These are phyloP conservation scores for Leccinum pachyderme DNA, from an alignment of 1,284 basidiomycete genomes.

Conservation along the genomic window DNA sequence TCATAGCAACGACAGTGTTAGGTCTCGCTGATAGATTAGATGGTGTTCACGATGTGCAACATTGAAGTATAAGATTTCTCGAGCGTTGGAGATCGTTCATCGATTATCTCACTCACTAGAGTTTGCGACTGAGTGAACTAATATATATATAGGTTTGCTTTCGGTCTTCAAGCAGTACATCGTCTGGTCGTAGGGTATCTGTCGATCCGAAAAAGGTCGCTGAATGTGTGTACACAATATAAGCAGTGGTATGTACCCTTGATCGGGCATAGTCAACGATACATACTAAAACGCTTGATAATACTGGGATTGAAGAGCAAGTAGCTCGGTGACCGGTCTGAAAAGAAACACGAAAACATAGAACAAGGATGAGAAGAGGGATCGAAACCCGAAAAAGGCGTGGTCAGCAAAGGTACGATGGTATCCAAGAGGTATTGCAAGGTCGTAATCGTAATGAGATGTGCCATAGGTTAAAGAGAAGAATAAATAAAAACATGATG, in stretches of 20 bases:
- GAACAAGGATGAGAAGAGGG: constrained; percentile 3
- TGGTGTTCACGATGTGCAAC: too few species aligned
- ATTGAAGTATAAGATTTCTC: not conserved
- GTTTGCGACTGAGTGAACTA: too few species aligned
- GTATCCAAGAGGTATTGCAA: constrained; percentile 29
- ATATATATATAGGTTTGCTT: not conserved
- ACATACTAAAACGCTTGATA: constrained; percentile 6
- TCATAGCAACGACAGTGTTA: too few species aligned
- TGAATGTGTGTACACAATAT: constrained; percentile 10
- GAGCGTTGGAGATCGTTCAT: not conserved
- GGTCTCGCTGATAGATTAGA: too few species aligned
- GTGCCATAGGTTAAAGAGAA: constrained; percentile 12
- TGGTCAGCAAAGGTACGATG: constrained; percentile 12
- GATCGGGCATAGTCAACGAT: constrained; percentile 21
- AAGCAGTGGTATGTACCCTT: not conserved
- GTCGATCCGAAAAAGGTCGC: constrained; percentile 7
- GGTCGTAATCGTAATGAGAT: constrained; percentile 14
- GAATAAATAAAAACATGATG: constrained; percentile 11
- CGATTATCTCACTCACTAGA: not conserved
- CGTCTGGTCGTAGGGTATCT: not conserved
- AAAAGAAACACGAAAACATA: constrained; percentile 7
- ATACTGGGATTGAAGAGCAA: constrained; percentile 4
- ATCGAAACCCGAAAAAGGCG: constrained; percentile 1
- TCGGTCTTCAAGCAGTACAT: not conserved
- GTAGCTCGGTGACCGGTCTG: not conserved